Base-by-base conservation (phyloP, 2,329 filamentous ascomycete genomes). In the Paramyrothecium sp. region DNA sequence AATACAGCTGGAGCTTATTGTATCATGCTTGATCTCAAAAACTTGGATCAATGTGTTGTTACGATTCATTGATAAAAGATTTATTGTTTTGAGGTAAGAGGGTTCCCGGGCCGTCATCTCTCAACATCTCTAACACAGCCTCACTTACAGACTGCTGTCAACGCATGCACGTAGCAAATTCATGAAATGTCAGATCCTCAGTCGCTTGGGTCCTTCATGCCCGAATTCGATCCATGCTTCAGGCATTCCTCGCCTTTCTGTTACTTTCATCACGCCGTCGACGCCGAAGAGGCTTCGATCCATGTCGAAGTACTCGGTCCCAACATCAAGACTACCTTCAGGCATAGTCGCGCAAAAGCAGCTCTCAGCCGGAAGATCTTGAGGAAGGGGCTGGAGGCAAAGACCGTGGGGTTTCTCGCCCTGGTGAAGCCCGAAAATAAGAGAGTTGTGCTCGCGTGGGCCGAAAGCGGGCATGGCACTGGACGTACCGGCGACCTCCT, bases 381-480 rank as follows among this genome's bases (percentile, higher is more conserved):
- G 7, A 19, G 33, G 0, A 4, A 1, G 0, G 58, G 58, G 8
- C 64, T 73, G 1, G 61, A 63, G 1, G 58, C 59, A 19, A 75
- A 74, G 46, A 74, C 72, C 0, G 61, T 63, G 0, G 73, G 73
- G 1, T 75, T 74, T 53, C 58, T 73, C 21, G 57, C 67, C 20
- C 62, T 73, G 2, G 59, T 63, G 1, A 48, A 51, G 1, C 54
- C 56, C 2, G 55, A 38, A n/a, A 49, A 58, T 5, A 52, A 62
- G 5, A 65, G 69, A 8, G 56, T 65, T 10, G 61, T 75, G 30
- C 55, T 75, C 11, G 64, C 68, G 0, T 69, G 69, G 50, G 70
- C 73, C 2, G 67, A 74, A 56, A 71, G 68, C 51, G 73, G 73
- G 2, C 71, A 75, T 53, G 72, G 71, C 0, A 34, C 58, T 2